Evolutionary conservation across 305 asterid genomes (phyloP).

Genomic region (Stenogyne calaminthoides): DNA sequence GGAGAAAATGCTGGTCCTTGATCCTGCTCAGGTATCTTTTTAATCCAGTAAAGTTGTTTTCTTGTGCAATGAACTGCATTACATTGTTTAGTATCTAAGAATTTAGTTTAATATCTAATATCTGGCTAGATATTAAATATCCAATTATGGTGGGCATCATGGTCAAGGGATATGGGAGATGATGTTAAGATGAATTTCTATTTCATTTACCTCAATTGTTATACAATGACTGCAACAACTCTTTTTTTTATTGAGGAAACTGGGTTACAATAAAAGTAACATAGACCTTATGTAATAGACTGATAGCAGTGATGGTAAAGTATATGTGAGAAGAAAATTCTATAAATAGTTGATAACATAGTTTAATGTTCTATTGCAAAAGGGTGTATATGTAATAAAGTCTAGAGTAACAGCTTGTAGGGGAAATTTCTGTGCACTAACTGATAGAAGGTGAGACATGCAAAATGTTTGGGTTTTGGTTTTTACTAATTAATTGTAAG

Average conservation of each 20-base stretch:
- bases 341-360: neutral
- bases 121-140: neutral
- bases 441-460: slow-evolving; percentile 2
- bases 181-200: neutral
- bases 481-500: neutral
- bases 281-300: neutral
- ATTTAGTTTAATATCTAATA: neutral
- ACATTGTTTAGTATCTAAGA: neutral
- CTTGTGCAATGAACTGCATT: neutral
- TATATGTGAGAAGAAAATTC: slow-evolving; percentile 1
- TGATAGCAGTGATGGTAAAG: neutral
- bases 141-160: neutral
- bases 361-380: slow-evolving; percentile 8
- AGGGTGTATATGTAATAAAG: slow-evolving; percentile 8
- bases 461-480: neutral
- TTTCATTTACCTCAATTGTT: slow-evolving; percentile 4
- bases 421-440: neutral
- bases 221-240: neutral
- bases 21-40: slow-evolving; percentile 87
- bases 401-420: neutral
- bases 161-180: slow-evolving; percentile 11
- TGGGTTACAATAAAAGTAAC: neutral
- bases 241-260: neutral
- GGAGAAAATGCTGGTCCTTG: slow-evolving; percentile 93
- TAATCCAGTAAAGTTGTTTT: slow-evolving; percentile 23